Base-by-base conservation (phyloP, 371 early-diverging fungal species). In the Rhizomucor pusillus region DNA sequence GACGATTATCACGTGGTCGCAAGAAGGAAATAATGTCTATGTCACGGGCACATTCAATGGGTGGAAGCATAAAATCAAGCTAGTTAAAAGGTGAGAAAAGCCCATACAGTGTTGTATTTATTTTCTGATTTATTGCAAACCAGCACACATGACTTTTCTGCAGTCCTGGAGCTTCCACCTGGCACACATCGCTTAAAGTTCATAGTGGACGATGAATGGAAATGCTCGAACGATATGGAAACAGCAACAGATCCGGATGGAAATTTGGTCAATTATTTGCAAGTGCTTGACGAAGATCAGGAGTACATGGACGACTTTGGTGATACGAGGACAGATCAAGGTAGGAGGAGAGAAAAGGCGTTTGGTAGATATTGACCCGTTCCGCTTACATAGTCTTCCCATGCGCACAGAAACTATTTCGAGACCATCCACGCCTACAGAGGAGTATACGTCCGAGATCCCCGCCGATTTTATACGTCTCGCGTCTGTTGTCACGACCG, bases 141-240 rank as follows among this genome's bases (percentile, higher is more conserved):
- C 53, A 87, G 87, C 53, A 79, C 75, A 3, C 80, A 77, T 50
- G 92, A 92, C 62, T 93, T 94, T 56, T 80, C 85, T 6, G 85
- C 90, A 0, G 88, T 95, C 7, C 60, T 98, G 11, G 90, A 94
- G 54, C 75, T 98, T 56, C 92, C 93, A 11, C 87, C 90, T 12
- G 97, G 97, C 22, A 95, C 93, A 13, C 97, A 98, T 67, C 86
- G 90, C 52, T 79, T 97, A 50, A 98, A 98, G 69, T 98, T 95
- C 66, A 94, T 98, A 60, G 97, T 98, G 5, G 97, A 98, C 61
- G 96, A 94, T 60, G 95, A 95, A 59, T 98, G 98, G 98, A 90
- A 91, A 60, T 97, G 96, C 55, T 90, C 90, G 0, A 90, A 89
- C 33, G 91, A 95, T 50, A 73, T 94, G 51, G 89, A 91, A 50